Percentiles rank a stretch among this genome's conserved stretches.
These are phyloP conservation scores for Grosmannia huntii DNA, from an alignment of 2,329 filamentous ascomycete genomes.

Conservation along the genomic window DNA sequence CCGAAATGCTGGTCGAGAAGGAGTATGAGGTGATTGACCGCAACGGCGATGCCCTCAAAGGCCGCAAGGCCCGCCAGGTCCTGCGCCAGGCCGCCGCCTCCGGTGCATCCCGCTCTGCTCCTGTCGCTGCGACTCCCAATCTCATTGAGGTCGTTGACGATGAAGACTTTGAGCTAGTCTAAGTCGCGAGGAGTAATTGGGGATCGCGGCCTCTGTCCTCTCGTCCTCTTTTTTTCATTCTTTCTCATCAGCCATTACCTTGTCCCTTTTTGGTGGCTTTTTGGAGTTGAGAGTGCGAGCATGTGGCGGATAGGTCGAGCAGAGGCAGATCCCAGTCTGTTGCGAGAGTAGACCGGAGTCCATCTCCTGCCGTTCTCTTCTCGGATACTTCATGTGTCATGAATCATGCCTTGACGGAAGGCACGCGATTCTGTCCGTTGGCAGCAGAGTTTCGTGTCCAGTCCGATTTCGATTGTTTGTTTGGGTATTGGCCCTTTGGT, in stretches of 20 bases:
- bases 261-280: neutral
- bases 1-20: constrained; percentile 31
- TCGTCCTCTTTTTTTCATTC: neutral
- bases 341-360: neutral
- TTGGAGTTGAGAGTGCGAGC: neutral
- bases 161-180: constrained; percentile 15
- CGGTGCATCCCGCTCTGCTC: neutral
- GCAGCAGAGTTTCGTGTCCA: neutral
- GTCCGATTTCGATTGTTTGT: neutral
- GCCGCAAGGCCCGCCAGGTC: constrained; percentile 28
- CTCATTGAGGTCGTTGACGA: constrained; percentile 6
- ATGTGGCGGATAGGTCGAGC: neutral
- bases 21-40: constrained; percentile 35
- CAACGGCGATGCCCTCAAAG: constrained; percentile 30
- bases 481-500: neutral
- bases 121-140: neutral
- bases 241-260: neutral
- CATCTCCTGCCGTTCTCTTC: neutral
- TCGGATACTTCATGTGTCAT: neutral
- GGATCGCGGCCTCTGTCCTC: neutral
- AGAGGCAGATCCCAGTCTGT: neutral
- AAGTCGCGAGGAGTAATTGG: neutral
- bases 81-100: constrained; percentile 19
- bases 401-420: neutral
- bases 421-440: neutral